Evolutionary conservation across 2,329 filamentous ascomycete genomes (phyloP).

Genomic region (Pseudophaeomoniella oleicola): DNA sequence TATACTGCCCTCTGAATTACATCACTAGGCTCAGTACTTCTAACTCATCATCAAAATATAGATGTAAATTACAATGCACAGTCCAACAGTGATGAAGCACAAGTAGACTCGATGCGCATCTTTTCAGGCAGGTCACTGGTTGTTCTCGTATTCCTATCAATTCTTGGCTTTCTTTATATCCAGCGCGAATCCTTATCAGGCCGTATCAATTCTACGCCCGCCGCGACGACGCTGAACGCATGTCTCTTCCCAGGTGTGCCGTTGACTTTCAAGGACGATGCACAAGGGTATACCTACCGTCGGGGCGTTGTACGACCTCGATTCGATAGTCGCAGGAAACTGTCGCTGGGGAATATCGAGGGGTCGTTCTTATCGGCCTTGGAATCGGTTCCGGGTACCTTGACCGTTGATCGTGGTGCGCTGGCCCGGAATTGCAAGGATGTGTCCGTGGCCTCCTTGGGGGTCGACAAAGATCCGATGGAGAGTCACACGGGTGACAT

Average conservation of each 20-base stretch:
- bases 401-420: neutral
- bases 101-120: too few relatives aligned
- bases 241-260: neutral
- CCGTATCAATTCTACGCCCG: too few relatives aligned
- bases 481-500: slow-evolving; percentile 12
- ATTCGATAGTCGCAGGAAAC: neutral
- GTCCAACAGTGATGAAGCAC: too few relatives aligned
- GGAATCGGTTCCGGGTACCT: neutral
- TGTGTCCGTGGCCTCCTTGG: neutral
- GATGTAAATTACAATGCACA: too few relatives aligned
- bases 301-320: neutral
- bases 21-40: too few relatives aligned
- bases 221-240: neutral
- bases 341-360: neutral
- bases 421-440: neutral
- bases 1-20: too few relatives aligned
- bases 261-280: neutral
- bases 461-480: neutral
- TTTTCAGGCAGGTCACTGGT: too few relatives aligned
- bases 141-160: too few relatives aligned
- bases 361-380: neutral
- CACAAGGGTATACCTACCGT: neutral
- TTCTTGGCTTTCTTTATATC: too few relatives aligned
- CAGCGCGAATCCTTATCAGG: too few relatives aligned
- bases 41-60: too few relatives aligned